Percentiles rank a stretch among this genome's conserved stretches.
Evolutionary conservation across 1,284 basidiomycete genomes (phyloP).

Genomic region (Cystobasidium pallidum): DNA sequence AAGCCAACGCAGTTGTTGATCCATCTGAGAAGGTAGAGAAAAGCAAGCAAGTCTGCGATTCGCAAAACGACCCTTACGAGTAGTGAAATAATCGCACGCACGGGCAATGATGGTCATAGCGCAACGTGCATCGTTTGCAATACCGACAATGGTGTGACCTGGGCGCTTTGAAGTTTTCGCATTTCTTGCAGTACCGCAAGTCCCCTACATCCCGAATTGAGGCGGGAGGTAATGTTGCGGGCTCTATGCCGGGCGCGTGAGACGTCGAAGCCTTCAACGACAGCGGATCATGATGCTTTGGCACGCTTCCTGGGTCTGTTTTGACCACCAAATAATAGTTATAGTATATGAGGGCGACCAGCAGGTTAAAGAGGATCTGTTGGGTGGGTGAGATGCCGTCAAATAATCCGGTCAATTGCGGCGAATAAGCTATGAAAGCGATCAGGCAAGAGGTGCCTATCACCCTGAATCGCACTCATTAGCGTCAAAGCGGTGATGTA

Average conservation of each 20-base stretch:
- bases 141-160: constrained; percentile 82
- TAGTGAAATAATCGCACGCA: constrained; percentile 56
- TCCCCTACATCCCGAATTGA: constrained; percentile 77
- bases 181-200: constrained; percentile 69
- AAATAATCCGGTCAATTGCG: constrained; percentile 87
- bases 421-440: constrained; percentile 81
- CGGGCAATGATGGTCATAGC: constrained; percentile 88
- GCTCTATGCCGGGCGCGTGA: constrained; percentile 76
- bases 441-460: constrained; percentile 73
- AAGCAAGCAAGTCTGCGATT: neutral
- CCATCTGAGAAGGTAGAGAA: constrained; percentile 17
- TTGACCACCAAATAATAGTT: constrained; percentile 81
- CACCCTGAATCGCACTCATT: constrained; percentile 55
- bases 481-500: neutral
- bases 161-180: constrained; percentile 60
- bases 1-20: constrained; percentile 80
- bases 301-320: constrained; percentile 83
- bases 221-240: constrained; percentile 54
- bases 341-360: constrained; percentile 77
- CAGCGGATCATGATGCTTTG: constrained; percentile 64
- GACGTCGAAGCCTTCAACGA: neutral
- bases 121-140: constrained; percentile 75
- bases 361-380: constrained; percentile 62
- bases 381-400: constrained; percentile 65
- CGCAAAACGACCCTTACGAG: constrained; percentile 5